Evolutionary conservation across 495 filamentous ascomycete genomes (phyloP).

Genomic region (Rhypophila decipiens): DNA sequence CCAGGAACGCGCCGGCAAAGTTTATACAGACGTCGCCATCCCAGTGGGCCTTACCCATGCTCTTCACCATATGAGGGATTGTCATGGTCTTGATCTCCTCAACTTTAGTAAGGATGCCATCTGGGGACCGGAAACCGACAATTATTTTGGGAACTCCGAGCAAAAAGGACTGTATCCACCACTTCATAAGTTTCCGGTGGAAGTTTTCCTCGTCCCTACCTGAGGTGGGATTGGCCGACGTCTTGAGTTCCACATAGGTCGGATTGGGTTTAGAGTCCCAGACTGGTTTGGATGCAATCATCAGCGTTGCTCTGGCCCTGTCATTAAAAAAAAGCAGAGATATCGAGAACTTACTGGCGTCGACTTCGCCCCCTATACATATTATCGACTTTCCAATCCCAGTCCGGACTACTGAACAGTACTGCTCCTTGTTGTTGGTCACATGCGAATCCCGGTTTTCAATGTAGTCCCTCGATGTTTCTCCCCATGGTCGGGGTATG

Average conservation of each 20-base stretch:
- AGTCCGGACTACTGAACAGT: slow-evolving; percentile 87
- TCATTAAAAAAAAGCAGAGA: too few relatives aligned
- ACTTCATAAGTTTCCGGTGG: slow-evolving; percentile 86
- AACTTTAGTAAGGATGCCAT: slow-evolving; percentile 63
- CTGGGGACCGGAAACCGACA: slow-evolving; percentile 72
- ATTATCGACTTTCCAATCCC: slow-evolving; percentile 67
- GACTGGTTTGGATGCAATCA: slow-evolving; percentile 39
- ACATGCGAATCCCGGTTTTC: slow-evolving; percentile 62
- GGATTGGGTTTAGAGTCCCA: slow-evolving; percentile 73
- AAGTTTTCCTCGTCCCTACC: slow-evolving; percentile 64
- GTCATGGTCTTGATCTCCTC: slow-evolving; percentile 71
- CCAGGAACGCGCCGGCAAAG: slow-evolving; percentile 69
- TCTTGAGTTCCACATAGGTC: slow-evolving; percentile 95
- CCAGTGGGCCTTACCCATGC: slow-evolving; percentile 61
- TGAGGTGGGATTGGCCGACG: slow-evolving; percentile 60
- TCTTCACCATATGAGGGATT: slow-evolving; percentile 68
- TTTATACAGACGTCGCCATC: slow-evolving; percentile 89
- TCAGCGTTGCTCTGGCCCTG: background rate
- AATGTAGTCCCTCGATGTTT: slow-evolving; percentile 65
- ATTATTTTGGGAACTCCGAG: slow-evolving; percentile 88
- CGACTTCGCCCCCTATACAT: slow-evolving; percentile 90
- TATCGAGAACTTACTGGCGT: slow-evolving; percentile 57
- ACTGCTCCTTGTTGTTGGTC: slow-evolving; percentile 85
- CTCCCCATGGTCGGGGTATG: slow-evolving; percentile 64
- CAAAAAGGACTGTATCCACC: slow-evolving; percentile 94